Evolutionary conservation across 306 rosid species (phyloP).

Genomic region (Trifolium pratense): DNA sequence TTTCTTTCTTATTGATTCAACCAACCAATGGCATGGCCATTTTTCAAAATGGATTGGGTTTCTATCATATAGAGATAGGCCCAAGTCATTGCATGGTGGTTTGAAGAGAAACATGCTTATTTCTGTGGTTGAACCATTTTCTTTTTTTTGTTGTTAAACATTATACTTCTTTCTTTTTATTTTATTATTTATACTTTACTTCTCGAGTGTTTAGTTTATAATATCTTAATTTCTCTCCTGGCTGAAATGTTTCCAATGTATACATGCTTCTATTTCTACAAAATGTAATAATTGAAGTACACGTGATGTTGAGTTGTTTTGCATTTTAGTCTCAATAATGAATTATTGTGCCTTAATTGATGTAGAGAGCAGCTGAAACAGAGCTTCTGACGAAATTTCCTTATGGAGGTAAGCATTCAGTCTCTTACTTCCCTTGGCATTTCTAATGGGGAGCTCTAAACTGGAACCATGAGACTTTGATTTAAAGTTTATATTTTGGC

Average conservation of each 20-base stretch:
- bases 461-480: conserved; percentile 3
- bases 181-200: not conserved
- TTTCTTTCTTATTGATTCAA: conserved; percentile 16
- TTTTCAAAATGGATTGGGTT: conserved; percentile 22
- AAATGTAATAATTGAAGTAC: not conserved
- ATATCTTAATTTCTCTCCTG: conserved; percentile 27
- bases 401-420: conserved; percentile 71
- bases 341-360: conserved; percentile 36
- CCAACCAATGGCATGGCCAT: not conserved
- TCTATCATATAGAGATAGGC: conserved; percentile 21
- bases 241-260: not conserved
- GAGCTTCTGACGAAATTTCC: conserved; percentile 76
- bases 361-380: conserved; percentile 91
- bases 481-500: conserved; percentile 7
- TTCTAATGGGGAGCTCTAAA: conserved; percentile 10
- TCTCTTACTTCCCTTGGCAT: conserved; percentile 30
- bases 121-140: conserved; percentile 24
- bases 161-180: not conserved
- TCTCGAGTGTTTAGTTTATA: conserved; percentile 1
- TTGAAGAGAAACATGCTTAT: conserved; percentile 27
- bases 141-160: conserved; percentile 3
- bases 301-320: conserved; percentile 5
- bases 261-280: conserved; percentile 8
- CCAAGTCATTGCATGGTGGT: conserved; percentile 10
- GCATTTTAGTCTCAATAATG: conserved; percentile 38